Base-by-base conservation (phyloP, 1,284 basidiomycete genomes). In the Pulveroboletus sp. region DNA sequence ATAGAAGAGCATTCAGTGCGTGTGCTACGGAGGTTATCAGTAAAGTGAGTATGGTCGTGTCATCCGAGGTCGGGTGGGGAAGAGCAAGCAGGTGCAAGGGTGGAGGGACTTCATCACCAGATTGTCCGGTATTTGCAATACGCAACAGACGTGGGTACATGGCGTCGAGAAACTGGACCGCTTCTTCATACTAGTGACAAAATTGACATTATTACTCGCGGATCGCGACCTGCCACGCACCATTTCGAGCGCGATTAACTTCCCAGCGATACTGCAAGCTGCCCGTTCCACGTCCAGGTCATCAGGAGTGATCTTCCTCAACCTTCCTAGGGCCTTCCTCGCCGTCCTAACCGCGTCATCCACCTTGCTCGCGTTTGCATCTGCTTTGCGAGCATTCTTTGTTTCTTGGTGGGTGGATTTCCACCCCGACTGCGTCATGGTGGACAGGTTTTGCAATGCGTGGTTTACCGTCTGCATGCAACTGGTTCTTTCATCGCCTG, bases 211-310 rank as follows among this genome's bases (percentile, higher is more conserved):
- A 64, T 50, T 25, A 36, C 22, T 22, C 48, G 15, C 3, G 10
- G n/a, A 12, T 15, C 49, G 38, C 40, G 49, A 25, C 22, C 4
- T 5, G n/a, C 2, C 38, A 74, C 84, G 55, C 65, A 89, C 87
- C 82, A 87, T 75, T 60, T 89, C 86, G 47, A 91, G 68, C 28
- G 78, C 65, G 18, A 90, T 74, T 0, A 91, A 71, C 66, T 89
- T 91, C 12, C 81, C 83, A 8, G 83, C 67, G 5, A 91, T 72
- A 59, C 83, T 86, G 49, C 79, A 79, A 2, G 86, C 88, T 1
- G 87, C 87, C 39, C 86, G 78, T 70, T 92, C 91, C 4, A 90
- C 78, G 62, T 91, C 86, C 18, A 88, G n/a, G 58, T 81, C 79
- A 3, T 72, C 74, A 0, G 78, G 73, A 28, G 68, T 74, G 17